Conservation (phyloP, 225 moss, liverwort and hornwort genomes). For the Neckera pumila region DNA sequence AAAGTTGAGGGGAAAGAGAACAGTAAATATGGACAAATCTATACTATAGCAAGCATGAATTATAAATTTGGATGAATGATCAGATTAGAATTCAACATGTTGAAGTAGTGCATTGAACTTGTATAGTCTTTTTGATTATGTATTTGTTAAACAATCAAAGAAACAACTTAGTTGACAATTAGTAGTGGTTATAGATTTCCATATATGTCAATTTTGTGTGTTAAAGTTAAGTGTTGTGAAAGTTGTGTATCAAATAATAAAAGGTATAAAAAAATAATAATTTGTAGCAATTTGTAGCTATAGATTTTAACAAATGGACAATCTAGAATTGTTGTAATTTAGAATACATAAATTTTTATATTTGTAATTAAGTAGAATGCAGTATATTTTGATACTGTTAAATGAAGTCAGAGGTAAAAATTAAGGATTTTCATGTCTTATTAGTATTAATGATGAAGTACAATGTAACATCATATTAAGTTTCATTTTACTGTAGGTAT, state of each 20-base stretch:
- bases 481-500: background rate
- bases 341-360: background rate
- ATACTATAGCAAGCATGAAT: background rate
- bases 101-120: background rate
- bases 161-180: background rate
- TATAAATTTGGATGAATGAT: background rate
- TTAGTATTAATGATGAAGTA: background rate
- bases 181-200: background rate
- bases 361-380: background rate
- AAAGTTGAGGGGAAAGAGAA: too few relatives aligned
- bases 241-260: background rate
- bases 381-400: background rate
- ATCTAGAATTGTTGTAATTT: background rate
- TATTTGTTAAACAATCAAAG: background rate
- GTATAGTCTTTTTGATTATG: background rate
- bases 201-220: background rate
- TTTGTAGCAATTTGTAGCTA: too few relatives aligned
- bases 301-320: background rate
- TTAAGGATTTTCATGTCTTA: background rate
- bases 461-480: background rate
- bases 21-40: too few relatives aligned
- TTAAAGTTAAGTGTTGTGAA: background rate
- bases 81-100: background rate
- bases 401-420: background rate
- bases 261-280: accelerated